Evolutionary conservation across 805 yeast species (phyloP), one percentile per base, ranked within the genome.

Genomic region (Sugiyamaella valdiviana): DNA sequence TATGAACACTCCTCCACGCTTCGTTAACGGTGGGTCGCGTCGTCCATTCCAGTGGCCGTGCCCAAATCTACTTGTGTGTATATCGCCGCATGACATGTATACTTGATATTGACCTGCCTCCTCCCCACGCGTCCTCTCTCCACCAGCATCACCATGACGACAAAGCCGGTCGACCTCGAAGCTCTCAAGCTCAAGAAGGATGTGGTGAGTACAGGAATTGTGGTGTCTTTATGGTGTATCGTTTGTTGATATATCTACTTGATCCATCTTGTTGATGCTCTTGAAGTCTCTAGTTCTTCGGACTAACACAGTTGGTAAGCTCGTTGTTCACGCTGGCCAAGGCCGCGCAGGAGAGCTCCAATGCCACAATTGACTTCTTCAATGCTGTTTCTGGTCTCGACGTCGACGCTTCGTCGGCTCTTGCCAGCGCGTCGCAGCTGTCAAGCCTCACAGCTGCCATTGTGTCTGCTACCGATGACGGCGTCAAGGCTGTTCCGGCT

Each of bases 281-380:
- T 9, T n/a, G 14, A 39, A 14, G 10, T 17, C 10, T 2, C 17
- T 9, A 6, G 19, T 15, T 21, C 32, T 32, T 14, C 3, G 24
- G 21, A 15, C 14, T 39, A 26, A 39, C 20, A 12, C 46, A 79
- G 82, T 77, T 84, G 35, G 89, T 89, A 50, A 77, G 93, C 37
- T 79, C 95, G 1, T 75, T 89, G 52, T 84, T 82, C 60, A 90
- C 85, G 63, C 77, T 89, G 48, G 80, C 93, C 39, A 86, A 82
- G 61, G 88, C 95, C n/a, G 91, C 96, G 35, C 79, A 77, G 54
- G 90, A 84, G 49, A 87, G 91, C 46, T 87, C 95, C 23, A 68
- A 80, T 26, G 91, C 95, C 20, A 79, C 90, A 29, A 78, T 86
- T 51, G 82, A 82, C 61, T 85, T 85, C 68, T 82, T 82, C 73